A percentile compares a stretch with the other conserved stretches of the same genome.
These are phyloP conservation scores for Aspergillus ustus DNA, from an alignment of 2,329 filamentous ascomycete genomes.

Conservation along the genomic window DNA sequence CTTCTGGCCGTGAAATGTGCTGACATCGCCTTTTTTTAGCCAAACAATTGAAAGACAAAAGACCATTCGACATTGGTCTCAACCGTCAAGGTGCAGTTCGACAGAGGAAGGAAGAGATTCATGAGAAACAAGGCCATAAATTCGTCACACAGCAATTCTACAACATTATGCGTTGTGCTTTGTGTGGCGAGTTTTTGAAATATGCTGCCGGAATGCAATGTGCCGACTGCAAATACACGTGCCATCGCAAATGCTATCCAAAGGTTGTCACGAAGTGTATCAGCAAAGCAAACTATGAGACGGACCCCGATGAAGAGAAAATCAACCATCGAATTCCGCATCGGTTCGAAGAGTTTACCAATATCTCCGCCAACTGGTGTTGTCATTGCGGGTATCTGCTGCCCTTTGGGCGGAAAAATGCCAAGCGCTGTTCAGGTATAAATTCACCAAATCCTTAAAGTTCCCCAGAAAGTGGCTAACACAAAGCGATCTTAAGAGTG, in stretches of 20 bases:
- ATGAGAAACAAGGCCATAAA: constrained; percentile 99
- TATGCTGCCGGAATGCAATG: constrained; percentile 99
- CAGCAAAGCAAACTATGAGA: constrained; percentile 98
- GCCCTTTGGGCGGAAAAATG: constrained; percentile 93
- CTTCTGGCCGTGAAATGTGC: constrained; percentile 2
- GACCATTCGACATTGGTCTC: constrained; percentile 84
- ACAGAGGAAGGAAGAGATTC: constrained; percentile 95
- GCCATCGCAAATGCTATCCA: constrained; percentile 94
- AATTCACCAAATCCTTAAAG: background rate
- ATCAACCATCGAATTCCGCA: constrained; percentile 99
- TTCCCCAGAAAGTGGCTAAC: background rate
- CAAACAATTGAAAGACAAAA: constrained; percentile 84
- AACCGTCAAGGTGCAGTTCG: constrained; percentile 94
- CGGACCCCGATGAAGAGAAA: constrained; percentile 97
- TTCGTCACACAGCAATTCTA: constrained; percentile 99
- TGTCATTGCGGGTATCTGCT: constrained; percentile 97
- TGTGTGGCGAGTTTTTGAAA: constrained; percentile 97
- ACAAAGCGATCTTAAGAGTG: constrained; percentile 66
- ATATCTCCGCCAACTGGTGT: constrained; percentile 98
- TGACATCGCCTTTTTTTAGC: constrained; percentile 48
- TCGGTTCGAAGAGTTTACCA: constrained; percentile 94
- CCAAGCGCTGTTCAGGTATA: constrained; percentile 83
- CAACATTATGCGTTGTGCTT: constrained; percentile 99
- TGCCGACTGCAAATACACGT: constrained; percentile 99
- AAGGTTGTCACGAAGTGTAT: constrained; percentile 99